Conservation (phyloP, 345 rosid species). For the Rhodamnia argentea region DNA sequence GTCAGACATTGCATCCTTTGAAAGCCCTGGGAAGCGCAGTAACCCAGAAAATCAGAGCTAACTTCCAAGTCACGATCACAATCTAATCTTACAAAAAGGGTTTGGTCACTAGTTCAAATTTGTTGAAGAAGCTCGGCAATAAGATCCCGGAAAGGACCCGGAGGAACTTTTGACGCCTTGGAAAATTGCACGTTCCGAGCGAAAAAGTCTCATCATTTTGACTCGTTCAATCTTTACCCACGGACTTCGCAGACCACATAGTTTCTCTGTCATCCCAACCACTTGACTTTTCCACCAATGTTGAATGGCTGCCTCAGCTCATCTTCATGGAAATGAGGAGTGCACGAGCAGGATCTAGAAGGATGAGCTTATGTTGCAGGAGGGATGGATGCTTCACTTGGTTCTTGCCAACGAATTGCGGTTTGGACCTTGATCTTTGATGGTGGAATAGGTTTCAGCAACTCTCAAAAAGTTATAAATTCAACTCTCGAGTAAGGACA, state of each 20-base stretch:
- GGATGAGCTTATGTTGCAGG: background rate
- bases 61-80: background rate
- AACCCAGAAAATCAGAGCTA: background rate
- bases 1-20: background rate
- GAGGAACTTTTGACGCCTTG: background rate
- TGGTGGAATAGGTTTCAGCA: background rate
- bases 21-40: background rate
- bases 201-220: background rate
- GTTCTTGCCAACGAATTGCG: background rate
- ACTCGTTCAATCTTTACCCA: background rate
- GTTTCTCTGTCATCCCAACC: background rate
- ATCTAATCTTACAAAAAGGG: background rate
- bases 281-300: background rate
- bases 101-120: background rate
- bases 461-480: background rate
- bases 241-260: background rate
- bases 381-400: background rate
- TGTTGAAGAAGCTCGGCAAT: background rate
- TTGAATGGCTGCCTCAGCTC: background rate
- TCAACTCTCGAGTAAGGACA: background rate
- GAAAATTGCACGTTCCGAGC: background rate
- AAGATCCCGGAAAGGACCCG: background rate
- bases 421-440: background rate
- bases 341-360: background rate
- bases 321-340: background rate